Conservation (phyloP, 2,329 filamentous ascomycete genomes). For the Bipolaris victoriae region DNA sequence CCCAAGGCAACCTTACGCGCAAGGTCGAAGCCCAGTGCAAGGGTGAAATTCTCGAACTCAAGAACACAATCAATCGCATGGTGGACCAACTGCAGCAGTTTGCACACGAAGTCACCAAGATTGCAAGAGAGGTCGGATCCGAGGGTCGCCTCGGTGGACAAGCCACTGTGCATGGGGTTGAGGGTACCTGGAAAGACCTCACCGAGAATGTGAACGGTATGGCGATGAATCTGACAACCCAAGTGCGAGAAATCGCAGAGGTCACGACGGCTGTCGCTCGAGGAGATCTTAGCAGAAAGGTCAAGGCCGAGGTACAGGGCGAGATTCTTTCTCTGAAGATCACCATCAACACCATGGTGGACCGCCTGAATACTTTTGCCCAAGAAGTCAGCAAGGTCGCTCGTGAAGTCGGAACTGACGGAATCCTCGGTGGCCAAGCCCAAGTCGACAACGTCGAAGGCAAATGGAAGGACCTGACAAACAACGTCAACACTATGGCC, state of each 20-base stretch:
- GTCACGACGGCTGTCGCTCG: conserved; percentile 60
- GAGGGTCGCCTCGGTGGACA: conserved; percentile 59
- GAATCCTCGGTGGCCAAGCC: conserved; percentile 68
- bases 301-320: conserved; percentile 59
- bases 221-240: conserved; percentile 59
- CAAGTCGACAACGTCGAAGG: conserved; percentile 70
- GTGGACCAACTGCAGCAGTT: conserved; percentile 61
- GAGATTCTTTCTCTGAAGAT: conserved; percentile 73
- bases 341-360: conserved; percentile 76
- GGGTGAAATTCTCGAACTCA: conserved; percentile 59
- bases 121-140: conserved; percentile 60
- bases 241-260: conserved; percentile 61
- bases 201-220: conserved; percentile 62
- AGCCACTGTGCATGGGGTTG: conserved; percentile 59
- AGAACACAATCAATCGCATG: conserved; percentile 61
- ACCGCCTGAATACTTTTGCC: conserved; percentile 67
- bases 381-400: conserved; percentile 71
- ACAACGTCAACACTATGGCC: conserved; percentile 72
- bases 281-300: conserved; percentile 60
- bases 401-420: conserved; percentile 68
- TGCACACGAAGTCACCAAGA: conserved; percentile 60
- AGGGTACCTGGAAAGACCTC: conserved; percentile 61
- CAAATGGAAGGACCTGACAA: conserved; percentile 70
- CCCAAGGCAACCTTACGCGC: conserved; percentile 58
- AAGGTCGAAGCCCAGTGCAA: conserved; percentile 61